These are phyloP conservation scores for Aspergillus cavernicola DNA, from an alignment of 495 filamentous ascomycete genomes.

Conservation along the genomic window DNA sequence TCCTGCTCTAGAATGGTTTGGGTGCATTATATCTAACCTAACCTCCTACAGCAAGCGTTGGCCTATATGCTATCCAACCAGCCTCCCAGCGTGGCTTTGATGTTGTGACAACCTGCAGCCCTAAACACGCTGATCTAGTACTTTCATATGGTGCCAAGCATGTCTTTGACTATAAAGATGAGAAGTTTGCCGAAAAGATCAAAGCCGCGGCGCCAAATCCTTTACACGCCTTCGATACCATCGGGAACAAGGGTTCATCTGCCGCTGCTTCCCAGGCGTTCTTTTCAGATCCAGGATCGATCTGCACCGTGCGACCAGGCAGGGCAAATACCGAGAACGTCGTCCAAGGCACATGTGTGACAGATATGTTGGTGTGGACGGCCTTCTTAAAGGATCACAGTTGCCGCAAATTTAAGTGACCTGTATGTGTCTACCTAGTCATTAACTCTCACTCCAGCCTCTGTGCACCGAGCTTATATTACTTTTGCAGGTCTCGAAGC, in stretches of 20 bases:
- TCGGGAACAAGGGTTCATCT: conserved; percentile 24
- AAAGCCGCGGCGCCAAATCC: background rate
- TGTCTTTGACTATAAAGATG: conserved; percentile 51
- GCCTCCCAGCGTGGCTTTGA: conserved; percentile 22
- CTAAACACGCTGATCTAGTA: conserved; percentile 46
- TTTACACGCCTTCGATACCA: conserved; percentile 27
- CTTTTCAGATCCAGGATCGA: too few species aligned
- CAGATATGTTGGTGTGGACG: background rate
- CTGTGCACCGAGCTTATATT: background rate
- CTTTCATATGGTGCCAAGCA: conserved; percentile 42
- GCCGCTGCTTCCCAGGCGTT: conserved; percentile 14
- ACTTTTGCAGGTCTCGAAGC: conserved; percentile 18
- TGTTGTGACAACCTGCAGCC: conserved; percentile 49
- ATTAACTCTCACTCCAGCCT: too few species aligned
- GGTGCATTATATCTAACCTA: background rate
- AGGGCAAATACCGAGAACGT: conserved; percentile 21
- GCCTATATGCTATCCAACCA: conserved; percentile 31
- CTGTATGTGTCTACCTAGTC: conserved; percentile 12
- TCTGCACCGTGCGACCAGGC: conserved; percentile 32
- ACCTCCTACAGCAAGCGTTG: conserved; percentile 25
- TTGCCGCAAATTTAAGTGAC: conserved; percentile 25
- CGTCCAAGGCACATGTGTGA: background rate
- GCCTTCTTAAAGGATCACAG: conserved; percentile 25
- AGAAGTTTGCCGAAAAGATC: conserved; percentile 21
- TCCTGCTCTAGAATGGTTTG: background rate